Base-by-base conservation (phyloP, 1,284 basidiomycete species). In the Anthracocystis walkeri region DNA sequence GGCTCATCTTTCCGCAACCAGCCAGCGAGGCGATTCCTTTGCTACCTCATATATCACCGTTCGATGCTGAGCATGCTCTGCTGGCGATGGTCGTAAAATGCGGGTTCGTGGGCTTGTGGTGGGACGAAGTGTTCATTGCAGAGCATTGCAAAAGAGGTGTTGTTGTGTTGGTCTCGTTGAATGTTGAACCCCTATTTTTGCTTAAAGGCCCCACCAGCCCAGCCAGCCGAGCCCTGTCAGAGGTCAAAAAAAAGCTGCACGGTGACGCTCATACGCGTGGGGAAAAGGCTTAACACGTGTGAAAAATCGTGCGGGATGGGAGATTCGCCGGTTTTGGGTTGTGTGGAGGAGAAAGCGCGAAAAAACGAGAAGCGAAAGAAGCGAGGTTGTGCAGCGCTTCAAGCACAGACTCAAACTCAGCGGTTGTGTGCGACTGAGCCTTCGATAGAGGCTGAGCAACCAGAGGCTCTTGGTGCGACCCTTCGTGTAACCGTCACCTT, bases 231-330 rank as follows among this genome's bases (percentile, higher is more conserved):
- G n/a, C n/a, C n/a, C n/a, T n/a, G n/a, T n/a, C n/a, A n/a, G n/a
- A n/a, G n/a, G n/a, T n/a, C n/a, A n/a, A n/a, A n/a, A n/a, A n/a
- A 29, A 21, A 25, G 56, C 35, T 59, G 57, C 49, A 59, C 11
- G 14, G 57, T 59, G 45, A 58, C 55, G 55, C 33, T 27, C 10
- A 11, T 4, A 40, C 14, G 45, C 29, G 29, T 38, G 51, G 8
- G 16, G 6, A 41, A 21, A 23, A 6, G 49, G 21, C 33, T 21
- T 52, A 52, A 52, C 50, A 52, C 4, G 5, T 2, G 5, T 40
- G 48, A 12, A 38, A 25, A 52, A 52, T 21, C n/a, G n/a, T 29
- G 18, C 49, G 20, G n/a, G 18, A 10, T 18, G 33, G 21, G 45
- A 18, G n/a, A 7, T 21, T 20, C n/a, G n/a, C 25, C 35, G 35